phyloP scores from a whole-genome alignment of 768 basidiomycete species.

The Pleurotus pulmonarius region DNA sequence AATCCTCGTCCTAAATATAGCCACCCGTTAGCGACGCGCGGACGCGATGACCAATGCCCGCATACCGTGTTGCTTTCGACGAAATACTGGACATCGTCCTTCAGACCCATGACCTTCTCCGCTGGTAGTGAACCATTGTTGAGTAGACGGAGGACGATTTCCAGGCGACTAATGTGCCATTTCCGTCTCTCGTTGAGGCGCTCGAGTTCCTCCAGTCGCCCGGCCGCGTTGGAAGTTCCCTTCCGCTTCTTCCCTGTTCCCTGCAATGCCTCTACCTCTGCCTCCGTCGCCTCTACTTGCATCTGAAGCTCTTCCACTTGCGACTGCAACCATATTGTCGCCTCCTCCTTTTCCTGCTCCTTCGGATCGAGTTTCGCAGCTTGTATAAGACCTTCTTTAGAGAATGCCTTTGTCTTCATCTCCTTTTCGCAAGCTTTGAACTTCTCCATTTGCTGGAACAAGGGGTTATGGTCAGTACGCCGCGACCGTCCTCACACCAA shows the following conservation, averaged over 20 bases:
- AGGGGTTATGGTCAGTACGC: constrained; percentile 16
- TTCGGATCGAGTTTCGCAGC: constrained; percentile 94
- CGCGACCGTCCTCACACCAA: too few relatives aligned
- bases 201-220: constrained; percentile 82
- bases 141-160: constrained; percentile 87
- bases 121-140: constrained; percentile 88
- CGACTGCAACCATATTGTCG: constrained; percentile 79
- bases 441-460: constrained; percentile 97
- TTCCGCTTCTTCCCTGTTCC: constrained; percentile 84
- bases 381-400: constrained; percentile 95
- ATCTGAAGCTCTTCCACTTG: constrained; percentile 90
- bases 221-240: constrained; percentile 56
- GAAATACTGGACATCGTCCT: constrained; percentile 95
- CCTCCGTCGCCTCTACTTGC: constrained; percentile 92
- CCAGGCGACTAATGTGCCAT: constrained; percentile 92
- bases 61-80: constrained; percentile 93
- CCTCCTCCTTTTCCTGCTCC: constrained; percentile 93
- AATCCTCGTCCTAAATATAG: constrained; percentile 80
- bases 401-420: constrained; percentile 99
- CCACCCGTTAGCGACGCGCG: too few relatives aligned
- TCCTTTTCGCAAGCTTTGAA: constrained; percentile 99
- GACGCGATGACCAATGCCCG: constrained; percentile 15
- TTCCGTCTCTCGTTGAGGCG: constrained; percentile 87
- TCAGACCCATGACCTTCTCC: constrained; percentile 77
- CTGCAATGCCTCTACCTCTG: constrained; percentile 87